Evolutionary conservation across 2,329 filamentous ascomycete species (phyloP).

Genomic region (Pseudocercospora pini-densiflorae): DNA sequence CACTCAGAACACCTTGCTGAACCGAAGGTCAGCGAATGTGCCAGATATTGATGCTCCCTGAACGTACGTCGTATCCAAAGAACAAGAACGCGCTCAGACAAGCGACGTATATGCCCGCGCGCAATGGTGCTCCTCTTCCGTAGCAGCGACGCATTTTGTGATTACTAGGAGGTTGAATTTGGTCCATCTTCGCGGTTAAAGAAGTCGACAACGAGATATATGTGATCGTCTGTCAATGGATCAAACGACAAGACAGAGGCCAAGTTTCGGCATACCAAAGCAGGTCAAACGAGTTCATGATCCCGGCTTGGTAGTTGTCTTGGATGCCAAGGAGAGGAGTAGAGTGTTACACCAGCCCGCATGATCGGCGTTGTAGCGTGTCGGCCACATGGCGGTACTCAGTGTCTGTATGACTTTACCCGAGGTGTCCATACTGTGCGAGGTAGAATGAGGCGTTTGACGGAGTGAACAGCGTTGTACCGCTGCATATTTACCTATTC

Average conservation of each 20-base stretch:
- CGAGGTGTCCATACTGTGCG: background rate
- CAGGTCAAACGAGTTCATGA: background rate
- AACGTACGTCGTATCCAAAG: constrained; percentile 20
- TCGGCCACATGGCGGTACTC: background rate
- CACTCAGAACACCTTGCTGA: constrained; percentile 28
- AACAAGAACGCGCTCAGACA: constrained; percentile 30
- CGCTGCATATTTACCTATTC: background rate
- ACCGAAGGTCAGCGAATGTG: background rate
- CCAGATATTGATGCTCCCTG: background rate
- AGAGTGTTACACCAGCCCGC: background rate
- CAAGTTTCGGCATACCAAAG: constrained; percentile 18
- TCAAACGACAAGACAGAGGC: constrained; percentile 10
- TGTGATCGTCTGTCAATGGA: background rate
- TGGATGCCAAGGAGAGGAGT: constrained; percentile 20
- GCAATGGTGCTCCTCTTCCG: constrained; percentile 26
- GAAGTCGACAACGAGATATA: background rate
- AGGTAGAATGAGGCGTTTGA: background rate
- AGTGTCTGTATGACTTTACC: background rate
- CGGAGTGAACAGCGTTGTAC: background rate
- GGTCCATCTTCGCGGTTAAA: background rate
- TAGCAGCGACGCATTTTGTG: constrained; percentile 27
- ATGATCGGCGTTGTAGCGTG: constrained; percentile 9
- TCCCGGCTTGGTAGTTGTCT: constrained; percentile 13
- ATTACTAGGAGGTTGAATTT: no score
- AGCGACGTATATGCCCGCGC: constrained; percentile 26